A percentile compares a stretch with the other conserved stretches of the same genome.
These are phyloP conservation scores for Candida buenavistaensis DNA, from an alignment of 1,139 yeast genomes.

Conservation along the genomic window DNA sequence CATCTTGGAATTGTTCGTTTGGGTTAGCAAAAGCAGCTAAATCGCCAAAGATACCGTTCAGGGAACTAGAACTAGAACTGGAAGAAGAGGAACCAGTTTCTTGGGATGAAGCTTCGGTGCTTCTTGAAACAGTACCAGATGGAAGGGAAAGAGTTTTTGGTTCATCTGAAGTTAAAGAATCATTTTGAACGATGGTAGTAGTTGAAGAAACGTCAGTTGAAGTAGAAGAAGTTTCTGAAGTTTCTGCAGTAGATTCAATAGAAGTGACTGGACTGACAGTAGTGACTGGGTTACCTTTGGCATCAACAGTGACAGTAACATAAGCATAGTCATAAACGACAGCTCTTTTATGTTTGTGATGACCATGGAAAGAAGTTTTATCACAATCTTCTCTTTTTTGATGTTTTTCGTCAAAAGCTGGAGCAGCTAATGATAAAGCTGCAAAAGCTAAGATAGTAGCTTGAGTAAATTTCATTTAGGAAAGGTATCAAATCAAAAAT, in stretches of 20 bases:
- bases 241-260: slow-evolving; percentile 11
- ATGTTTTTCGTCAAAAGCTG: slow-evolving; percentile 38
- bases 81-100: slow-evolving; percentile 17
- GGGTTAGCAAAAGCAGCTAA: slow-evolving; percentile 54
- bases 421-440: slow-evolving; percentile 46
- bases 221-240: slow-evolving; percentile 12
- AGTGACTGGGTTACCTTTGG: slow-evolving; percentile 29
- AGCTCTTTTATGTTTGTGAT: slow-evolving; percentile 45
- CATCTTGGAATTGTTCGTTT: slow-evolving; percentile 57
- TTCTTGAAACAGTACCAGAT: slow-evolving; percentile 9
- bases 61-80: slow-evolving; percentile 18
- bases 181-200: slow-evolving; percentile 34
- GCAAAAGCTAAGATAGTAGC: slow-evolving; percentile 37
- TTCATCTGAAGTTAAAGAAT: slow-evolving; percentile 55
- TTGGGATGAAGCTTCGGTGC: slow-evolving; percentile 15
- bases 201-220: slow-evolving; percentile 12
- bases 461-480: slow-evolving; percentile 34
- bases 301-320: slow-evolving; percentile 46
- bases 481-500: too few relatives aligned
- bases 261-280: slow-evolving; percentile 15
- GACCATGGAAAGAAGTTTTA: slow-evolving; percentile 38
- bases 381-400: slow-evolving; percentile 37
- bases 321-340: slow-evolving; percentile 40
- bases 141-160: slow-evolving; percentile 33
- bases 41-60: slow-evolving; percentile 54